A percentile compares a stretch with the other conserved stretches of the same genome.
These are phyloP conservation scores for Castanopsis chinensis DNA, from an alignment of 306 rosid genomes.

Conservation along the genomic window DNA sequence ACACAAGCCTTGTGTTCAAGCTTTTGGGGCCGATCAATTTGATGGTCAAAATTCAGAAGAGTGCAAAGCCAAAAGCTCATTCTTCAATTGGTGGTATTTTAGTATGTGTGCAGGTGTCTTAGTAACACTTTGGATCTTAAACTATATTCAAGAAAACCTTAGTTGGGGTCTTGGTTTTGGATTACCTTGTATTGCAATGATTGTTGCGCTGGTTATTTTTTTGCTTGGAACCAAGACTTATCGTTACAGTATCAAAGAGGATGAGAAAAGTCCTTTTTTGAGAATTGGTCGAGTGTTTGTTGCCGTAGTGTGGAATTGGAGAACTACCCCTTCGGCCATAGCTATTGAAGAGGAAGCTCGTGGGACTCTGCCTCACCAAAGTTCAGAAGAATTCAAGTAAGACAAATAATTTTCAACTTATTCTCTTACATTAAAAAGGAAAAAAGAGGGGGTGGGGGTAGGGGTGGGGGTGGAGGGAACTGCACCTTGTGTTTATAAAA, in stretches of 20 bases:
- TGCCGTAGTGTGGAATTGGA: conserved; percentile 35
- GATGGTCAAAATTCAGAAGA: conserved; percentile 60
- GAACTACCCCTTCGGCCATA: neutral
- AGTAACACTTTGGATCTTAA: conserved; percentile 33
- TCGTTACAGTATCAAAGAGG: conserved; percentile 28
- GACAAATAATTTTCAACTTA: neutral
- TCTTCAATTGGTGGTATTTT: conserved; percentile 89
- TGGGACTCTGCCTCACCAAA: conserved; percentile 17
- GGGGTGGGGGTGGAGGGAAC: too few species aligned
- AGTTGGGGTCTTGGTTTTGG: conserved; percentile 72
- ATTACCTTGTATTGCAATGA: conserved; percentile 51
- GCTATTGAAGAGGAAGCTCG: conserved; percentile 16
- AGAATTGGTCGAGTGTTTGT: conserved; percentile 43
- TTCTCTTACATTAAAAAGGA: neutral
- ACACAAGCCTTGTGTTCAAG: conserved; percentile 83
- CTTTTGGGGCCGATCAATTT: conserved; percentile 80
- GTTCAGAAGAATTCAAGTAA: conserved; percentile 43
- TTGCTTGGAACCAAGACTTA: conserved; percentile 54
- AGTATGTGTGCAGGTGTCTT: conserved; percentile 36
- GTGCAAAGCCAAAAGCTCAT: conserved; percentile 64
- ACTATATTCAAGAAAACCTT: conserved; percentile 50
- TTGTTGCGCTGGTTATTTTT: conserved; percentile 47
- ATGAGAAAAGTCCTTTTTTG: conserved; percentile 36
- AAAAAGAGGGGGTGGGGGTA: neutral
- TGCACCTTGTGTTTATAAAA: too few species aligned